A percentile compares a stretch with the other conserved stretches of the same genome.
phyloP scores from a whole-genome alignment of 371 early-diverging fungal genomes.

The Lichtheimia corymbifera region DNA sequence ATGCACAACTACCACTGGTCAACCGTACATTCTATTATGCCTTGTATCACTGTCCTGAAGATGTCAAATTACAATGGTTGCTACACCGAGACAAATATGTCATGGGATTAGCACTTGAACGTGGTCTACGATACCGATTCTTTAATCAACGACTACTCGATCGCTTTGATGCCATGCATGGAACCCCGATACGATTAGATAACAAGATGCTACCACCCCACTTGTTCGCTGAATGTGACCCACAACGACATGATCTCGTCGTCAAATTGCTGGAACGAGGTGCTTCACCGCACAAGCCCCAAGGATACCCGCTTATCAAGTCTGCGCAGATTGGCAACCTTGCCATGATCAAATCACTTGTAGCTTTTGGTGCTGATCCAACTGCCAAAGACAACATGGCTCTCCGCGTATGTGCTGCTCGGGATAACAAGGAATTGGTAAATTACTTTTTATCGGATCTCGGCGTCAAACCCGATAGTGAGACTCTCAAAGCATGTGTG shows the following conservation, averaged over 20 bases:
- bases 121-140: slow-evolving; percentile 33
- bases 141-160: slow-evolving; percentile 26
- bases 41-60: slow-evolving; percentile 26
- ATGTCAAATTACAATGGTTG: slow-evolving; percentile 33
- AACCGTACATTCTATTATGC: slow-evolving; percentile 23
- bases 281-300: slow-evolving; percentile 43
- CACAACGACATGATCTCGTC: slow-evolving; percentile 20
- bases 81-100: slow-evolving; percentile 26
- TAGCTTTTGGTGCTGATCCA: slow-evolving; percentile 50
- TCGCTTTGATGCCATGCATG: slow-evolving; percentile 24
- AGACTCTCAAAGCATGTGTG: slow-evolving; percentile 41
- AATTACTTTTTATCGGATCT: slow-evolving; percentile 45
- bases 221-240: slow-evolving; percentile 21
- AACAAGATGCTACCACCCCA: slow-evolving; percentile 38
- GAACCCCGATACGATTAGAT: slow-evolving; percentile 13
- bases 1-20: slow-evolving; percentile 30
- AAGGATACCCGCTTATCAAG: slow-evolving; percentile 59
- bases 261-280: slow-evolving; percentile 35
- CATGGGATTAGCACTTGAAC: slow-evolving; percentile 22
- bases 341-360: slow-evolving; percentile 41
- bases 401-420: slow-evolving; percentile 39
- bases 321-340: slow-evolving; percentile 45
- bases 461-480: slow-evolving; percentile 43
- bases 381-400: slow-evolving; percentile 47
- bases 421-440: slow-evolving; percentile 44